These are phyloP conservation scores for Globisporangium iwayamae DNA, from an alignment of 352 stramenopile species.

Conservation along the genomic window DNA sequence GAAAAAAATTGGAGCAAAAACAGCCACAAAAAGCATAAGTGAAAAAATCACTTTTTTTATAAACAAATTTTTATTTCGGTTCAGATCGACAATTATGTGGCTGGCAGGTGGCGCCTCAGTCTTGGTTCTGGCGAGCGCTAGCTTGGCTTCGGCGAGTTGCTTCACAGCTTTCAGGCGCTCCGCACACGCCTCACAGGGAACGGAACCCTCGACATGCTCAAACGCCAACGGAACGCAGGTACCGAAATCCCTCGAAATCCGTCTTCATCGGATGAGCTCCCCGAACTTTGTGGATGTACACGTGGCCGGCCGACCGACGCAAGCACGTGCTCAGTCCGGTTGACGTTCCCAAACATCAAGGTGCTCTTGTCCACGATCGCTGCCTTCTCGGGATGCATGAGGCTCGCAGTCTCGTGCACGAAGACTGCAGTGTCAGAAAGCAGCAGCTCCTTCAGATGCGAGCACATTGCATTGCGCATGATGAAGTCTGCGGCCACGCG, in stretches of 20 bases:
- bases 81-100: too few relatives aligned
- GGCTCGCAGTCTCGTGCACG: background rate
- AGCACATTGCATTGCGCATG: background rate
- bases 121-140: too few relatives aligned
- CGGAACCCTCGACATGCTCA: background rate
- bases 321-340: background rate
- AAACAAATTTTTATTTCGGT: too few relatives aligned
- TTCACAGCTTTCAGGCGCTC: too few relatives aligned
- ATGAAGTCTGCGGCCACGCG: background rate
- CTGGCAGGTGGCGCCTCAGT: too few relatives aligned
- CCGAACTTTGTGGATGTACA: background rate
- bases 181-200: too few relatives aligned
- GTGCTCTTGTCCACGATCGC: background rate
- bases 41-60: too few relatives aligned
- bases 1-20: too few relatives aligned
- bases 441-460: background rate
- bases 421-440: background rate
- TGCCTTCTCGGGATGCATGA: background rate
- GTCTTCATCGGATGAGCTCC: background rate
- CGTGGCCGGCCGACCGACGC: background rate
- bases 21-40: too few relatives aligned
- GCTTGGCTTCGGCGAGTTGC: too few relatives aligned
- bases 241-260: background rate
- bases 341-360: background rate
- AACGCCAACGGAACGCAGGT: background rate